Conservation (phyloP, 768 basidiomycete species). For the Saitozyma podzolica region DNA sequence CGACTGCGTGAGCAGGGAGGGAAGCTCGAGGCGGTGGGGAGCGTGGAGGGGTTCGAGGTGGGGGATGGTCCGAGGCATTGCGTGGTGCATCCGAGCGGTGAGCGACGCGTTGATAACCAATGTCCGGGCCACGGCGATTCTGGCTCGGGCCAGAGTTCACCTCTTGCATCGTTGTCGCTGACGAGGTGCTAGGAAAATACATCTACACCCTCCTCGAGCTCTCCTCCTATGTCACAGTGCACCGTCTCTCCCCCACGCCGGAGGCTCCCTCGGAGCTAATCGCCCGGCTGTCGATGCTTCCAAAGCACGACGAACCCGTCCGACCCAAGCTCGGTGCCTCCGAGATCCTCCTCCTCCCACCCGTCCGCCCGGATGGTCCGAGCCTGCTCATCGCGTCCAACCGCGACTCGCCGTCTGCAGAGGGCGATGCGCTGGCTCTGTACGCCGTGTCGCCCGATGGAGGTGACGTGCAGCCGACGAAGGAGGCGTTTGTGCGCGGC, state of each 20-base stretch:
- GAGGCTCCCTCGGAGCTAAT: slow-evolving; percentile 6
- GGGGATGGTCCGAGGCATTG: slow-evolving; percentile 38
- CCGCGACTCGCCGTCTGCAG: slow-evolving; percentile 23
- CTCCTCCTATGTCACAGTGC: slow-evolving; percentile 21
- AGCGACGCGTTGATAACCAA: slow-evolving; percentile 2
- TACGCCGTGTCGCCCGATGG: slow-evolving; percentile 24
- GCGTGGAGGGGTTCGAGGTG: slow-evolving; percentile 19
- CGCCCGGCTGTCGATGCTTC: slow-evolving; percentile 23
- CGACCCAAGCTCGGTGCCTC: slow-evolving; percentile 8
- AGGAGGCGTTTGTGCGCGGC: slow-evolving; percentile 12
- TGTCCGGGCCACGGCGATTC: not conserved
- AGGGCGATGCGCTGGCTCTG: slow-evolving; percentile 28
- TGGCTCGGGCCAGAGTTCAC: too few relatives aligned
- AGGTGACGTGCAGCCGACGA: slow-evolving; percentile 8
- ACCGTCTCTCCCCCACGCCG: slow-evolving; percentile 14
- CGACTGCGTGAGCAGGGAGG: slow-evolving; percentile 15
- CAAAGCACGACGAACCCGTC: slow-evolving; percentile 14
- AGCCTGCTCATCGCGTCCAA: slow-evolving; percentile 28
- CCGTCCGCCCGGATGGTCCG: slow-evolving; percentile 6
- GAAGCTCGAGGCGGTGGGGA: slow-evolving; percentile 4
- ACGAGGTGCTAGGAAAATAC: slow-evolving; percentile 15
- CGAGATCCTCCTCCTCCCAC: slow-evolving; percentile 27
- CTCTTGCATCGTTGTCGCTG: not conserved
- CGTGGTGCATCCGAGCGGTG: slow-evolving; percentile 34
- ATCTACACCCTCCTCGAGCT: slow-evolving; percentile 32